Evolutionary conservation across 805 yeast genomes (phyloP).

Genomic region (Starmerella potacharoeniae): DNA sequence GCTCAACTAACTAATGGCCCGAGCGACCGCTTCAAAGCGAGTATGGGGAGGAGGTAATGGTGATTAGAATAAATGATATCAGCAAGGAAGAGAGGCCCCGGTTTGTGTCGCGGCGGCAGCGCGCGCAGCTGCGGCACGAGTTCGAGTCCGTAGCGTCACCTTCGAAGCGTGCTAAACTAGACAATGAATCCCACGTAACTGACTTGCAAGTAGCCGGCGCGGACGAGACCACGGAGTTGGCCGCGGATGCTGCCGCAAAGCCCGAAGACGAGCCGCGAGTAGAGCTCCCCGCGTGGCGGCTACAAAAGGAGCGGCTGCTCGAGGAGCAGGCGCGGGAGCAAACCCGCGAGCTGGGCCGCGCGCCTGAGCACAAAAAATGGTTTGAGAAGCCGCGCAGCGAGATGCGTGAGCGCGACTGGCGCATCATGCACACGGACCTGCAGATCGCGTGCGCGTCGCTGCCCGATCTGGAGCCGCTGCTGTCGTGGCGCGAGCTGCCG

Average conservation of each 20-base stretch:
- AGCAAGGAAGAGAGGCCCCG: constrained; percentile 13
- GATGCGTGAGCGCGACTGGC: constrained; percentile 84
- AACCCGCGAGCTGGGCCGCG: too few relatives aligned
- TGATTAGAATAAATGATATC: neutral
- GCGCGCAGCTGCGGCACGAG: constrained; percentile 1
- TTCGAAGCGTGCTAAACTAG: neutral
- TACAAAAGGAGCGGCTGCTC: constrained; percentile 5
- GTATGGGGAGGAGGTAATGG: neutral
- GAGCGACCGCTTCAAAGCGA: neutral
- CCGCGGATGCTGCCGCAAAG: neutral
- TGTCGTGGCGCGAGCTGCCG: constrained; percentile 43
- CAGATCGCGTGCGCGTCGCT: constrained; percentile 44
- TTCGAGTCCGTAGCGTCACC: neutral
- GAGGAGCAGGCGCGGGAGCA: neutral
- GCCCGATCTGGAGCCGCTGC: constrained; percentile 44
- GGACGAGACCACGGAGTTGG: neutral
- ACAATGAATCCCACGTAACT: neutral
- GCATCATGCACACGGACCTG: constrained; percentile 70
- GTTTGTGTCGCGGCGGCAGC: constrained; percentile 14
- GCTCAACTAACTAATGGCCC: too few relatives aligned
- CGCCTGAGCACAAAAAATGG: constrained; percentile 38
- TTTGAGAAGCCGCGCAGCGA: constrained; percentile 45
- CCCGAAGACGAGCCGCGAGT: constrained; percentile 6
- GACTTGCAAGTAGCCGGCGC: neutral
- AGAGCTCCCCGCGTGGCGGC: constrained; percentile 19